Conservation (phyloP, 2,329 filamentous ascomycete genomes). For the Cercospora canescens region DNA sequence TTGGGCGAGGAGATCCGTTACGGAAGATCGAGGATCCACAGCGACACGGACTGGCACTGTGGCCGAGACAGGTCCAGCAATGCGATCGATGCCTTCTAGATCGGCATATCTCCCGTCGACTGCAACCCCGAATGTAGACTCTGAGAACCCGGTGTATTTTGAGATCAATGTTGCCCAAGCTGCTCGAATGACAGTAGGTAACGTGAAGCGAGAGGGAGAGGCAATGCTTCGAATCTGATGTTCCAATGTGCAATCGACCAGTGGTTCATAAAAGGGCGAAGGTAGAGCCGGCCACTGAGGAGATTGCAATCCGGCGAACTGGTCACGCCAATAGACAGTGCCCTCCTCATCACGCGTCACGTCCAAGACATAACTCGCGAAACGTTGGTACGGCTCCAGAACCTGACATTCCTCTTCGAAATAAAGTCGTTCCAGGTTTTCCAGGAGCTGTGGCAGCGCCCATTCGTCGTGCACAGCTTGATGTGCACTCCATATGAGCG, state of each 20-base stretch:
- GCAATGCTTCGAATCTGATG: conserved; percentile 16
- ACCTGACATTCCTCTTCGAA: background rate
- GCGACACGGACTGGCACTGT: conserved; percentile 30
- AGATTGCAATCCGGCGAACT: conserved; percentile 31
- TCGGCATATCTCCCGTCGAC: background rate
- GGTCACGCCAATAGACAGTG: background rate
- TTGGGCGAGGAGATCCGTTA: background rate
- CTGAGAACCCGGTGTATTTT: background rate
- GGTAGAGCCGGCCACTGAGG: conserved; percentile 37
- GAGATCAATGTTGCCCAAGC: background rate
- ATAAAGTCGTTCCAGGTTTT: conserved; percentile 26
- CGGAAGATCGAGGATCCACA: background rate
- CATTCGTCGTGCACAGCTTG: conserved; percentile 44
- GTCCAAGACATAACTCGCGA: background rate
- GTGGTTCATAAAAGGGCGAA: conserved; percentile 23
- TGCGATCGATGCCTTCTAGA: conserved; percentile 5
- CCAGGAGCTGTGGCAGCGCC: conserved; percentile 39
- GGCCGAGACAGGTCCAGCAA: conserved; percentile 6
- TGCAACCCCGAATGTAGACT: conserved; percentile 9
- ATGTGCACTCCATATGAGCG: conserved; percentile 27
- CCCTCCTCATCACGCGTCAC: background rate
- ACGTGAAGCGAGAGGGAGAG: conserved; percentile 8
- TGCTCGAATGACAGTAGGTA: conserved; percentile 1
- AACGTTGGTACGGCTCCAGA: background rate
- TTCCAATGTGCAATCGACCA: conserved; percentile 29